These are phyloP conservation scores for Lentinula lateritia DNA, from an alignment of 768 basidiomycete genomes.

Conservation along the genomic window DNA sequence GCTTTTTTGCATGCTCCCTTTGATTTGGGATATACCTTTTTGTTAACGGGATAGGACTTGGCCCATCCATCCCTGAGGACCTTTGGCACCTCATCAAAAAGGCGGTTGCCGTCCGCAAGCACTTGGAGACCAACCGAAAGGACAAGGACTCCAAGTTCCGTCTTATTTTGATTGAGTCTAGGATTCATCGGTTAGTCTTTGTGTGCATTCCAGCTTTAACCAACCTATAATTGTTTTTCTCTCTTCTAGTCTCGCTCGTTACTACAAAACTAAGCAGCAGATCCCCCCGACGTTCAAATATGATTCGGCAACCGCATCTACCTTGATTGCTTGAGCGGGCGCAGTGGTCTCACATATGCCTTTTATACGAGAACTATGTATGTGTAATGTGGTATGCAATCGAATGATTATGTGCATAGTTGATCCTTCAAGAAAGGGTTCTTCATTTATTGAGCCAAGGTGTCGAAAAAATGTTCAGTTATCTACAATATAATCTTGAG, in stretches of 20 bases:
- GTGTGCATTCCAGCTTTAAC: background rate
- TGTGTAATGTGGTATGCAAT: background rate
- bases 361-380: background rate
- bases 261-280: constrained; percentile 99
- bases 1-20: constrained; percentile 29
- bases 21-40: background rate
- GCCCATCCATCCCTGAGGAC: constrained; percentile 97
- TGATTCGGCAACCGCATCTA: constrained; percentile 92
- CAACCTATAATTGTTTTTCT: background rate
- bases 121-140: constrained; percentile 95
- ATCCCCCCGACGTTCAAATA: constrained; percentile 98
- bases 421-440: too few relatives aligned
- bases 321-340: constrained; percentile 67
- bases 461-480: too few relatives aligned
- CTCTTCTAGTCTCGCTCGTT: constrained; percentile 66
- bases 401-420: background rate
- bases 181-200: constrained; percentile 71
- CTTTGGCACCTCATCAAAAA: constrained; percentile 99
- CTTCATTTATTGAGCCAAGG: too few relatives aligned
- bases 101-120: constrained; percentile 98
- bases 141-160: constrained; percentile 94
- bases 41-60: constrained; percentile 78
- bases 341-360: background rate
- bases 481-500: too few relatives aligned
- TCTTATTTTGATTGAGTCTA: constrained; percentile 97